These are phyloP conservation scores for Termitomyces eurrhizus DNA, from an alignment of 768 basidiomycete genomes.

Conservation along the genomic window DNA sequence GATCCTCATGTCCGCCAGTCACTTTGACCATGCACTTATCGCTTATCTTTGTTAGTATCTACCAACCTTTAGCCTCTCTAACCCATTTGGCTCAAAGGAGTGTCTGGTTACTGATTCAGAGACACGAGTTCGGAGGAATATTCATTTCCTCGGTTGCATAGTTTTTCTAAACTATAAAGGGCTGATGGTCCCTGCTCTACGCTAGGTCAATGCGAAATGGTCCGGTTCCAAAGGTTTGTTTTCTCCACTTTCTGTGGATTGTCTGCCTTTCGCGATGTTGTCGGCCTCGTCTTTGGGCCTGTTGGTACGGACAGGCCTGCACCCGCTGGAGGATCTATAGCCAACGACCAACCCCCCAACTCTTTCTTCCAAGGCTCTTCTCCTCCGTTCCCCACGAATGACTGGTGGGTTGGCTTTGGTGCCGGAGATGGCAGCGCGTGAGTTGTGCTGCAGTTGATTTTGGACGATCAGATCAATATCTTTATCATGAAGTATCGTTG, in stretches of 20 bases:
- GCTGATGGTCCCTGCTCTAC: background rate
- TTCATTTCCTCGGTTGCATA: background rate
- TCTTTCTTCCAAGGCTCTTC: constrained; percentile 30
- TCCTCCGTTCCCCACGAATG: constrained; percentile 31
- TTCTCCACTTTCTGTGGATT: constrained; percentile 6
- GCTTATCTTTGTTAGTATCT: background rate
- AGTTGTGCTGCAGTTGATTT: background rate
- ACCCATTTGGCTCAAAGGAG: constrained; percentile 4
- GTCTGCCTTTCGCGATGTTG: background rate
- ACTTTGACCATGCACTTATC: background rate
- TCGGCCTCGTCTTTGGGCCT: constrained; percentile 20
- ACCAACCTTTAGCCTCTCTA: background rate
- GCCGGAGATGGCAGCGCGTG: constrained; percentile 23
- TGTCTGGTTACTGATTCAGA: background rate
- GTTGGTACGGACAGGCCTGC: constrained; percentile 23
- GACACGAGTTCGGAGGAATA: background rate
- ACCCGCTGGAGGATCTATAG: constrained; percentile 23
- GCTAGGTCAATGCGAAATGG: constrained; percentile 8
- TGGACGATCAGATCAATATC: background rate
- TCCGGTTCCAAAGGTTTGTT: constrained; percentile 5
- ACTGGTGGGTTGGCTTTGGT: constrained; percentile 32
- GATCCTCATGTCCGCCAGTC: background rate
- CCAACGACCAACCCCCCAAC: constrained; percentile 25
- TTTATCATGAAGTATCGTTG: constrained; percentile 21
- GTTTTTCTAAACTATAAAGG: constrained; percentile 13